Conservation (phyloP, 2,329 filamentous ascomycete species). For the Fusarium nanum region DNA sequence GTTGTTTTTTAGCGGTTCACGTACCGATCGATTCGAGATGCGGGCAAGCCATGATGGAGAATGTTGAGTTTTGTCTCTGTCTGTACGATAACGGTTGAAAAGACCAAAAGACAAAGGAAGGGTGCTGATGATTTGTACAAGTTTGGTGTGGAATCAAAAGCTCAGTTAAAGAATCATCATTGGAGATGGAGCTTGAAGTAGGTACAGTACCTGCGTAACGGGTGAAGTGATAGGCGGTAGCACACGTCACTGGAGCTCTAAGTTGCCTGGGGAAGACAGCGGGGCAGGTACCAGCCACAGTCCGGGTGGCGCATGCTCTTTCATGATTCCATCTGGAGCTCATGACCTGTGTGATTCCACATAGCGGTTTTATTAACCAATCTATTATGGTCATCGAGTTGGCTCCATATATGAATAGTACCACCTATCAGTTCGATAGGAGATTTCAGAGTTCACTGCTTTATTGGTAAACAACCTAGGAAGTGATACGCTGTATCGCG, state of each 20-base stretch:
- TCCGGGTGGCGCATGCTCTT: constrained; percentile 1
- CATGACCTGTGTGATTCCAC: neutral
- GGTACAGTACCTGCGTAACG: neutral
- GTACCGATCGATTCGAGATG: constrained; percentile 47
- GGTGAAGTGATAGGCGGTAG: constrained; percentile 14
- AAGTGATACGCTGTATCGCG: neutral
- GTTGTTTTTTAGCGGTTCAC: constrained; percentile 32
- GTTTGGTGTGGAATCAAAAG: constrained; percentile 29
- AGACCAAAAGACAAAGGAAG: neutral
- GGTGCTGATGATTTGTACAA: neutral
- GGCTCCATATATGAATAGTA: neutral
- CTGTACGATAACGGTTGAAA: neutral
- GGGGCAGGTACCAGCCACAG: constrained; percentile 18
- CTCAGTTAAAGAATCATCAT: constrained; percentile 2
- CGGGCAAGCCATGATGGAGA: constrained; percentile 41
- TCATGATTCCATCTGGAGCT: neutral
- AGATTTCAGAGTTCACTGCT: neutral
- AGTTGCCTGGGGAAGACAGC: constrained; percentile 26
- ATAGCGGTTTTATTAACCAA: neutral
- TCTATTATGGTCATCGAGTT: neutral
- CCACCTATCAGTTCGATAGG: neutral
- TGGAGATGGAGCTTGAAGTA: constrained; percentile 20
- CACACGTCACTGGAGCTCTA: constrained; percentile 38
- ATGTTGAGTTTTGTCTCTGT: neutral
- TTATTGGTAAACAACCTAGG: neutral